Conservation (phyloP, 2,329 filamentous ascomycete genomes). For the Cyphellophora attinorum region DNA sequence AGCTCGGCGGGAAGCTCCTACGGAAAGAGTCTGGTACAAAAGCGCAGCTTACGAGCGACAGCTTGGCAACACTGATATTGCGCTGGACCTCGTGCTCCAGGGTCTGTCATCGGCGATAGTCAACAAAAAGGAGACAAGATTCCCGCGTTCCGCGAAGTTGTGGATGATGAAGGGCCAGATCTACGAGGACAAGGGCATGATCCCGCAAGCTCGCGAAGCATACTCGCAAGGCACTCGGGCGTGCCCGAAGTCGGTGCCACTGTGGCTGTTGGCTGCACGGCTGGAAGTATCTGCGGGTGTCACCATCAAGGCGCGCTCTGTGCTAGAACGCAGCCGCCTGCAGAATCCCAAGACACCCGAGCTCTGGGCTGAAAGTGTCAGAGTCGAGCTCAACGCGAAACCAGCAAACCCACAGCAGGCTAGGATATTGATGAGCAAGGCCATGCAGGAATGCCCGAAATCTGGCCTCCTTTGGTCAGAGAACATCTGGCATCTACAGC, state of each 20-base stretch:
- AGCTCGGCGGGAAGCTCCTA: constrained; percentile 80
- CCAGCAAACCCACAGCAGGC: constrained; percentile 63
- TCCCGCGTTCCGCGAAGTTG: constrained; percentile 76
- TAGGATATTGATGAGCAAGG: constrained; percentile 85
- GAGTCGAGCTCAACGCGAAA: constrained; percentile 78
- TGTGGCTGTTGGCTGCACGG: constrained; percentile 83
- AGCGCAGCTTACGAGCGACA: constrained; percentile 88
- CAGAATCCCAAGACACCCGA: constrained; percentile 76
- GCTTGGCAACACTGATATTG: constrained; percentile 65
- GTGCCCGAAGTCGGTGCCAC: constrained; percentile 69
- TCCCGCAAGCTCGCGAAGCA: constrained; percentile 78
- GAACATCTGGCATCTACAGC: constrained; percentile 89
- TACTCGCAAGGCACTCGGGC: constrained; percentile 82
- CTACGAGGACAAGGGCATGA: constrained; percentile 73
- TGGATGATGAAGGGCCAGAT: constrained; percentile 99
- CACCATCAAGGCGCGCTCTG: constrained; percentile 82
- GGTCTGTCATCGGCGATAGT: constrained; percentile 33
- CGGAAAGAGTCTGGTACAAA: constrained; percentile 95
- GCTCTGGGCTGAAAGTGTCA: constrained; percentile 88
- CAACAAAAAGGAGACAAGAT: constrained; percentile 54
- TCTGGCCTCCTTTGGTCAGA: constrained; percentile 87
- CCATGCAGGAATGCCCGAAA: constrained; percentile 80
- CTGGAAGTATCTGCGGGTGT: constrained; percentile 79
- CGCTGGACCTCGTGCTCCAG: constrained; percentile 78
- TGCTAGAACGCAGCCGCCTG: constrained; percentile 82